These are phyloP conservation scores for Neonectria faginata DNA, from an alignment of 2,329 filamentous ascomycete genomes.

Conservation along the genomic window DNA sequence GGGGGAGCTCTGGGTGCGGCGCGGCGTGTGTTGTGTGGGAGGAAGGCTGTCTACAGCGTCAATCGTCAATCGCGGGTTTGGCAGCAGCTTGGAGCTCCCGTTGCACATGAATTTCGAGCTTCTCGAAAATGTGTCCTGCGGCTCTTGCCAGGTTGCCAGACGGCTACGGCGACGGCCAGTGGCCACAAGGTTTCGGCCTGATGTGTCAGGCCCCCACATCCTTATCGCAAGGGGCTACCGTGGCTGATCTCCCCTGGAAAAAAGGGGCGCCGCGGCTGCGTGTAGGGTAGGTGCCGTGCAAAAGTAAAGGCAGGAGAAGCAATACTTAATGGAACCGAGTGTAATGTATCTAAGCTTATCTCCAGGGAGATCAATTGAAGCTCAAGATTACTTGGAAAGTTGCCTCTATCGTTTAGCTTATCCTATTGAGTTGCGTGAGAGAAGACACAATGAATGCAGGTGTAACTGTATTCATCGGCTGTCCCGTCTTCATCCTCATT, in stretches of 20 bases:
- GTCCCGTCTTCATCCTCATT: not conserved
- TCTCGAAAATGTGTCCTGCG: conserved; percentile 48
- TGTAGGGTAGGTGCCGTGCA: conserved; percentile 5
- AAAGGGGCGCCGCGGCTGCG: not conserved
- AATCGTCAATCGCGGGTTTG: conserved; percentile 36
- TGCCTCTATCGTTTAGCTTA: not conserved
- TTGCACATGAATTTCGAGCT: conserved; percentile 42
- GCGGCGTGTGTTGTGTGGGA: not conserved
- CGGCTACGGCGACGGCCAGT: not conserved
- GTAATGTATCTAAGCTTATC: not conserved
- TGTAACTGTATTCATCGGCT: too few relatives aligned
- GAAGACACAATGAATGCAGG: not conserved
- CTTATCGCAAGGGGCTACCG: conserved; percentile 32
- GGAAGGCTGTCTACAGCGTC: conserved; percentile 26
- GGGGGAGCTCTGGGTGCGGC: conserved; percentile 21
- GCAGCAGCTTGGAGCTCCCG: conserved; percentile 39
- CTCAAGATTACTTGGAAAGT: too few relatives aligned
- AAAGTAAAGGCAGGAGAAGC: not conserved
- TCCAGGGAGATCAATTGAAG: not conserved
- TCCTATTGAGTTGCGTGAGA: not conserved
- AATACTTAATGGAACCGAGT: not conserved
- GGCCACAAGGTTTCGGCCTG: conserved; percentile 46
- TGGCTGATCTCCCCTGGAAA: conserved; percentile 12
- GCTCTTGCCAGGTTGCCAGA: conserved; percentile 43
- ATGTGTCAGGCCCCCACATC: conserved; percentile 40